phyloP scores from a whole-genome alignment of 768 basidiomycete genomes.

The Serpula lacrymans region DNA sequence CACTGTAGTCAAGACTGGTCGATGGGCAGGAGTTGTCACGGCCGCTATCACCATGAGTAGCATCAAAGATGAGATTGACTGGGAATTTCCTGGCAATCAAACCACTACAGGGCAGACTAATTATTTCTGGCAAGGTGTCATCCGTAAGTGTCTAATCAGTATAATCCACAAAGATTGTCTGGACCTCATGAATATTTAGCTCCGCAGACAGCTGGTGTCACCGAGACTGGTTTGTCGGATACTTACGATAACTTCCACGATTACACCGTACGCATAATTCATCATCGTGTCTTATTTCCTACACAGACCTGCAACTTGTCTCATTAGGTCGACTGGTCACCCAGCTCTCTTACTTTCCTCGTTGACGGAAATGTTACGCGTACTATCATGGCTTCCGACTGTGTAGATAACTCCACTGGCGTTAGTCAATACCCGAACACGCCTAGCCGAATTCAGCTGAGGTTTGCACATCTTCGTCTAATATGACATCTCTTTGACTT shows the following conservation, averaged over 20 bases:
- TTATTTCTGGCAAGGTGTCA: constrained; percentile 72
- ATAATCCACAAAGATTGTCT: neutral
- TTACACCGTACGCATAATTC: constrained; percentile 58
- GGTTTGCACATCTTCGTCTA: constrained; percentile 44
- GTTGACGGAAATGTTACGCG: constrained; percentile 73
- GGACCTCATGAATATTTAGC: constrained; percentile 1
- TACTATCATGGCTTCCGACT: constrained; percentile 59
- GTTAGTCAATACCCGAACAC: constrained; percentile 69
- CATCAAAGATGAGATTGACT: constrained; percentile 84
- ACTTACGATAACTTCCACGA: constrained; percentile 73
- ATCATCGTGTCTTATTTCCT: neutral
- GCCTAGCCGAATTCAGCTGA: constrained; percentile 77
- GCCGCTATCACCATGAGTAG: constrained; percentile 86
- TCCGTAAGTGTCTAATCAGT: constrained; percentile 45
- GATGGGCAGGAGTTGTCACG: constrained; percentile 78
- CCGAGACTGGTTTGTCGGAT: constrained; percentile 49
- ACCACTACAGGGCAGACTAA: constrained; percentile 74
- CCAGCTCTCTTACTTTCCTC: constrained; percentile 57
- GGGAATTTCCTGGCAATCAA: constrained; percentile 72
- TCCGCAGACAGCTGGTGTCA: constrained; percentile 49
- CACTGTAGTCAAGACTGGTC: constrained; percentile 65
- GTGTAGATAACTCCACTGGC: constrained; percentile 47
- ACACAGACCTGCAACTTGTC: neutral
- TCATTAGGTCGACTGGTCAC: constrained; percentile 76
- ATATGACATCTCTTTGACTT: neutral